Evolutionary conservation across 1,139 yeast species (phyloP).

Genomic region (Yamadazyma oceani): DNA sequence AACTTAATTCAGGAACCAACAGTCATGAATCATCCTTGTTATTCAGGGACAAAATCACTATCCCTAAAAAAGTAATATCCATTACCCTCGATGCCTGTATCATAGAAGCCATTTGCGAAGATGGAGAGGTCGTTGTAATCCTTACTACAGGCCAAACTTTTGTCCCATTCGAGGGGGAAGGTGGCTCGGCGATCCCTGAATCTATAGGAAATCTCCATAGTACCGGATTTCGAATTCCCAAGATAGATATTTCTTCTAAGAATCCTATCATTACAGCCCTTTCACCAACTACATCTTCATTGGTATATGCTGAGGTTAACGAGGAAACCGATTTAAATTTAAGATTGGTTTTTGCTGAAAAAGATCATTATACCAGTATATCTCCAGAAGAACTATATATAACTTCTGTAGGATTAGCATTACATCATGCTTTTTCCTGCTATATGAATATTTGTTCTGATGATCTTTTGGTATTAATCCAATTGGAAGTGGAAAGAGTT

Average conservation of each 20-base stretch:
- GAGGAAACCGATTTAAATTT: conserved; percentile 21
- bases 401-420: conserved; percentile 61
- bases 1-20: background rate
- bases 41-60: conserved; percentile 2
- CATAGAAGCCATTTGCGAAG: conserved; percentile 17
- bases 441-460: conserved; percentile 64
- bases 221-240: conserved; percentile 55
- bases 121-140: conserved; percentile 26
- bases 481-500: conserved; percentile 41
- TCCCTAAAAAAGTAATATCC: conserved; percentile 6
- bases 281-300: conserved; percentile 61
- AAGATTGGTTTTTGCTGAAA: conserved; percentile 31
- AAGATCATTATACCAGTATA: conserved; percentile 17
- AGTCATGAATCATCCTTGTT: background rate
- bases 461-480: conserved; percentile 60
- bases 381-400: conserved; percentile 34
- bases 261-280: conserved; percentile 40
- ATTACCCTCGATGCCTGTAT: conserved; percentile 1
- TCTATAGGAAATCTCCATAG: conserved; percentile 38
- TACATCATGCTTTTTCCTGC: conserved; percentile 66
- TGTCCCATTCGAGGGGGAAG: conserved; percentile 18
- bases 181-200: conserved; percentile 23
- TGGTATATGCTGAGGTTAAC: conserved; percentile 34
- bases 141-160: conserved; percentile 21
- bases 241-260: conserved; percentile 14